Evolutionary conservation across 1,139 yeast species (phyloP), one percentile per base, ranked within the genome.

Genomic region (Yarrowia galli): DNA sequence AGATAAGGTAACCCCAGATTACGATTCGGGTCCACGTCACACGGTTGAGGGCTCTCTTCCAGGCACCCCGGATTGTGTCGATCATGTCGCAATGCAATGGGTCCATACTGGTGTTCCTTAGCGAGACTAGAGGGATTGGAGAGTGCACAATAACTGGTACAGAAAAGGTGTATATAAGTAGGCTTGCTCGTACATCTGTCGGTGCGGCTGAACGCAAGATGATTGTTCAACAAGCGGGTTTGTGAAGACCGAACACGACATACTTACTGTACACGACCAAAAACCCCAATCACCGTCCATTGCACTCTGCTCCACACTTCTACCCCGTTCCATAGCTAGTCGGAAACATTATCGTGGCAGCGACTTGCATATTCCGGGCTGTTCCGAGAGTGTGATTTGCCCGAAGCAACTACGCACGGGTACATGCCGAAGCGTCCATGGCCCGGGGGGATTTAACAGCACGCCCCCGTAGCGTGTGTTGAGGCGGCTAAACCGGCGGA

Each of bases 371-470:
- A 15, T 40, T 32, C 64, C 64, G 64, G 51, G 8, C 25, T 3
- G 32, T 32, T 43, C 64, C 64, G 64, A 58, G 64, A 58, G 64
- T 58, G 64, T 58, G 64, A 58, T 43, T 58, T 42, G 63, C 49
- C 63, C 49, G 49, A 56, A 42, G 40, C 23, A 40, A 18, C 22
- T 25, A 2, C 32, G 32, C 32, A 28, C 32, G 32, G 32, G 32
- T 28, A 28, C 23, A 25, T 56, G 49, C 63, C 63, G 46, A n/a
- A 38, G 61, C 48, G 45, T 22, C 25, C 23, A 36, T 10, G 38
- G 40, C 7, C 16, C 8, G 20, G 12, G 43, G n/a, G 20, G 10
- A n/a, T 28, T 12, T 43, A 43, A 7, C 16, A 16, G 13, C 22
- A 23, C 15, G 32, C 32, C 16, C 23, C 13, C 20, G 20, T 7